Base-by-base conservation (phyloP, 805 yeast species). In the Wickerhamiella allomyrinae region DNA sequence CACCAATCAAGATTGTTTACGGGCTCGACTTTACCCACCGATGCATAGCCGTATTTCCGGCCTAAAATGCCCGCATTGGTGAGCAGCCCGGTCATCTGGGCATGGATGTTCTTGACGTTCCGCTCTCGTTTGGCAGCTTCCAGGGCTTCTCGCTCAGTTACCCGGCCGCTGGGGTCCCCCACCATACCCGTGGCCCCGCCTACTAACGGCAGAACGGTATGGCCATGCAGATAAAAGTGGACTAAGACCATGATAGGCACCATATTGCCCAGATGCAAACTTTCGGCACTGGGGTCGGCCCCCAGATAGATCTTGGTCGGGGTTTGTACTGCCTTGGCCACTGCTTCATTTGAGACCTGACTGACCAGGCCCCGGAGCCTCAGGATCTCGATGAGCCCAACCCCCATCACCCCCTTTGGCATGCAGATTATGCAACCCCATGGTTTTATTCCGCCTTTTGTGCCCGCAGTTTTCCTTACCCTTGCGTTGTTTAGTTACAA, bases 111-210 rank as follows among this genome's bases (percentile, higher is more conserved):
- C 0, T 51, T 49, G 6, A 82, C 75, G 56, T 91, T 91, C 8
- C 58, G 59, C 27, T 63, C 50, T 41, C 89, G 64, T 6, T 65
- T 68, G 2, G 62, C 56, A 3, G 64, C 66, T n/a, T 66, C 75
- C 67, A 87, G 69, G 13, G 61, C 65, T 9, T 62, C 59, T 43
- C 98, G 68, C 55, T 86, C 96, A 0, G 87, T 74, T 0, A 70
- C 64, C 51, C 95, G 69, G 0, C 97, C 98, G 41, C 95, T 83
- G 7, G 98, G 98, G 59, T 91, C 98, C 7, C 98, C 98, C 2
- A 91, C 94, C 10, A 73, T 71, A 7, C 95, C 97, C 0, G 98
- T 91, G 5, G 97, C 98, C 1, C 66, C 67, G 5, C 65, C 67
- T 7, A 91, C 86, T 6, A 89, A 59, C 0, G 89, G 85, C 6